Conservation (phyloP, 1,284 basidiomycete genomes). For the Pterula multifida region DNA sequence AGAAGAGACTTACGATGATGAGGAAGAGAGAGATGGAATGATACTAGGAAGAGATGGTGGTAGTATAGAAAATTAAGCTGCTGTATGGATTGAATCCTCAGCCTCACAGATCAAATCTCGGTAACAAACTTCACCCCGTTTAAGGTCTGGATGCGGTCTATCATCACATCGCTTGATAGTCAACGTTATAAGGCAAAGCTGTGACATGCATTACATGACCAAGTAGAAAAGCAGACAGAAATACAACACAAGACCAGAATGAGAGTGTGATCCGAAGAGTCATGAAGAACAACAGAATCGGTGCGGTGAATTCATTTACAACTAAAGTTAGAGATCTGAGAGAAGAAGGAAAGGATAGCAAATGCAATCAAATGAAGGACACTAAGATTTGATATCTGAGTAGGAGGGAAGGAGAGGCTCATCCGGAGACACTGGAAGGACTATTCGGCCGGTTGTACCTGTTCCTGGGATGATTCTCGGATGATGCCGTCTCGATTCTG, state of each 20-base stretch:
- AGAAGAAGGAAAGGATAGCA: not conserved
- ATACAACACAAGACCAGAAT: not conserved
- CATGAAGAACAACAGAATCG: not conserved
- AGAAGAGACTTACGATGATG: no score
- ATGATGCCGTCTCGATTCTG: slow-evolving; percentile 7
- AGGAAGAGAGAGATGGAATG: no score
- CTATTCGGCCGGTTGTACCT: slow-evolving; percentile 27
- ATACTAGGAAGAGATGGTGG: no score
- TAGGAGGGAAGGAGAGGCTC: slow-evolving; percentile 31
- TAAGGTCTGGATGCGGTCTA: not conserved
- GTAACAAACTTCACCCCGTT: not conserved
- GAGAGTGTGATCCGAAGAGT: not conserved
- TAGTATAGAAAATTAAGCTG: no score
- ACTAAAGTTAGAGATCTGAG: not conserved
- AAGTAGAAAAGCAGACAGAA: not conserved
- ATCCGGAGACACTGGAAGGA: slow-evolving; percentile 28
- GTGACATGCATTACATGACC: not conserved
- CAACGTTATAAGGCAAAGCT: not conserved
- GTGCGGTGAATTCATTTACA: not conserved
- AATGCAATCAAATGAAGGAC: not conserved
- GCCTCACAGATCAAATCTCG: not conserved
- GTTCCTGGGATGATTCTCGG: slow-evolving; percentile 12
- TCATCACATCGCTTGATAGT: not conserved
- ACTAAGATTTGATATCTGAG: not conserved
- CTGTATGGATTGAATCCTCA: not conserved